A percentile compares a stretch with the other conserved stretches of the same genome.
phyloP scores from a whole-genome alignment of 164 flowering plant species.

The Berberis thunbergii region DNA sequence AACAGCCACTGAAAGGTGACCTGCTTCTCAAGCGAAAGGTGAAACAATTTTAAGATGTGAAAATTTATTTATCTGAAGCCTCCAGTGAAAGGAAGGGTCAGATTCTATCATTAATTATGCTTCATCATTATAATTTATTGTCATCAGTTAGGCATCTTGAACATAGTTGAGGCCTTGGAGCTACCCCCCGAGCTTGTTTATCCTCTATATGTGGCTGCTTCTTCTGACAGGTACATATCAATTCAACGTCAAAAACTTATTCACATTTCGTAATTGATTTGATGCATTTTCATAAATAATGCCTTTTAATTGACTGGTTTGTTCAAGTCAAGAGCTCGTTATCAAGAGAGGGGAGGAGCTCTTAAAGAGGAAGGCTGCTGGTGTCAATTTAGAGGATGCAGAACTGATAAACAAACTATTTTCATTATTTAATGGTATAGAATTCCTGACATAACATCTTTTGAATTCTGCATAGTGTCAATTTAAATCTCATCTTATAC shows the following conservation, averaged over 20 bases:
- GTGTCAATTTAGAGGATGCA: conserved; percentile 64
- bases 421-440: conserved; percentile 65
- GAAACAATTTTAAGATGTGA: background rate
- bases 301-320: conserved; percentile 16
- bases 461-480: background rate
- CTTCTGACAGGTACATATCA: conserved; percentile 54
- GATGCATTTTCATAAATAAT: no score
- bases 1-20: conserved; percentile 44
- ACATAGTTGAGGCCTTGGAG: conserved; percentile 70
- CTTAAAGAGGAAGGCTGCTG: conserved; percentile 66
- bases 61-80: background rate
- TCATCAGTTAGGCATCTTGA: conserved; percentile 72
- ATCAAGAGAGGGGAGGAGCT: conserved; percentile 86
- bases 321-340: conserved; percentile 73
- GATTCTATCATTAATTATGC: background rate
- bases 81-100: background rate
- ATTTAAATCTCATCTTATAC: no score
- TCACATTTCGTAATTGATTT: no score
- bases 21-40: conserved; percentile 67
- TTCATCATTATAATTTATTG: conserved; percentile 9
- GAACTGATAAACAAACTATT: conserved; percentile 56
- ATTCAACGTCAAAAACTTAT: background rate
- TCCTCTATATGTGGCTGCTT: conserved; percentile 68
- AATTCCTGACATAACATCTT: background rate
- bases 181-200: conserved; percentile 60